Base-by-base conservation (phyloP, 805 yeast species). In the Cyberlindnera misumaiensis region DNA sequence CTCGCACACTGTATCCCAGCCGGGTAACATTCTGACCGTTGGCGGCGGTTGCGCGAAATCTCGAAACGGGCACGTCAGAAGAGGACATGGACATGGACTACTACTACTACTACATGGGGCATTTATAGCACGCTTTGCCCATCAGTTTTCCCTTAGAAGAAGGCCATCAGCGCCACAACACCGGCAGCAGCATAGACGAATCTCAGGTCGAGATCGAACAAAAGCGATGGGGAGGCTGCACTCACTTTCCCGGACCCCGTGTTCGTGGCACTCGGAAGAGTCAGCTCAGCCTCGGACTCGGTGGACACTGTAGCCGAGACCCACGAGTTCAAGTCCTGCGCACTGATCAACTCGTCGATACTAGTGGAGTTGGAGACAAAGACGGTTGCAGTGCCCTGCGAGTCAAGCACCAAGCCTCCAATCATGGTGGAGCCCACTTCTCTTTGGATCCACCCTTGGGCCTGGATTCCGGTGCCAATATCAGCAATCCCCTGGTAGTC, bases 401-500 rank as follows among this genome's bases (percentile, higher is more conserved):
- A 59, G 42, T 74, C 84, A 49, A 83, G 80, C 6, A 75, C 70
- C 34, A 80, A 87, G 57, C 89, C 90, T 42, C 90, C 90, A 39
- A 47, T 63, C 85, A 80, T 79, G 14, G 70, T 62, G 8, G 63
- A 51, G 9, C 48, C 38, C 34, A 72, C 65, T 36, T 73, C 72
- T 68, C 90, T 73, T 42, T 63, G 55, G 36, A 81, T 64, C 52
- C 70, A 76, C 29, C 81, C 87, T 29, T 62, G 56, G 25, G 72
- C 68, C 42, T 68, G 74, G 35, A 83, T 55, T 45, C 93, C 93
- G 11, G 68, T 60, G 30, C 73, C 72, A 47, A 83, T 70, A 51
- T 73, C 71, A 39, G 64, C 81, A 32, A 80, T 73, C 29, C 85
- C 86, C 59, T 83, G 93, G 68, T 71, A 83, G 53, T 80, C 85